phyloP scores from a whole-genome alignment of 495 filamentous ascomycete species.

The Daldinia bambusicola region DNA sequence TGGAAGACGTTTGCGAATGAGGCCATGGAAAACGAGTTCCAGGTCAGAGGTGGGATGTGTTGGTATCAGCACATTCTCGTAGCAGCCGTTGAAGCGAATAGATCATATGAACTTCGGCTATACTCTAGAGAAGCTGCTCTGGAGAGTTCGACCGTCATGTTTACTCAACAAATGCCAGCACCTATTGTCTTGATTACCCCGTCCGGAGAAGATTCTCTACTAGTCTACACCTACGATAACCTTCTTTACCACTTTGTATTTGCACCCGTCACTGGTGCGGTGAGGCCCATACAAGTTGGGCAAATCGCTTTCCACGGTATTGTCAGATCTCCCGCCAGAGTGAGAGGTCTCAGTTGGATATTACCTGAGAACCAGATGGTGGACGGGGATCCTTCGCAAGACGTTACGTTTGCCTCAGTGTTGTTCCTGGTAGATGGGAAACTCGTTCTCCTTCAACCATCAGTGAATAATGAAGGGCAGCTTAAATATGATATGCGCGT shows the following conservation, averaged over 20 bases:
- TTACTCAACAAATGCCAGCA: slow-evolving; percentile 79
- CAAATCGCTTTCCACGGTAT: slow-evolving; percentile 98
- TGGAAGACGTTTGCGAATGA: slow-evolving; percentile 94
- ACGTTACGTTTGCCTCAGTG: slow-evolving; percentile 93
- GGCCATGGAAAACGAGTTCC: slow-evolving; percentile 85
- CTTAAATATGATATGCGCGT: slow-evolving; percentile 98
- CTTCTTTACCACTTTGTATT: slow-evolving; percentile 95
- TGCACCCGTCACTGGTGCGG: slow-evolving; percentile 68
- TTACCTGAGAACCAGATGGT: slow-evolving; percentile 89
- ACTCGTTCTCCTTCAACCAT: slow-evolving; percentile 90
- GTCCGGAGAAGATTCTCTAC: slow-evolving; percentile 90
- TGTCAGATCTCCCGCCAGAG: slow-evolving; percentile 89
- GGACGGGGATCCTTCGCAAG: slow-evolving; percentile 93
- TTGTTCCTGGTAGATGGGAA: slow-evolving; percentile 96
- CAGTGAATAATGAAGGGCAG: slow-evolving; percentile 75
- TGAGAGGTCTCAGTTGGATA: slow-evolving; percentile 95
- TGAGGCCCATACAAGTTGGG: slow-evolving; percentile 89
- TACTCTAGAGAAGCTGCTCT: slow-evolving; percentile 88
- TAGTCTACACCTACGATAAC: slow-evolving; percentile 98
- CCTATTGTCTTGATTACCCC: slow-evolving; percentile 87
- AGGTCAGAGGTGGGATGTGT: slow-evolving; percentile 95
- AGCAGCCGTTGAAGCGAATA: slow-evolving; percentile 87
- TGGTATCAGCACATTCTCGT: slow-evolving; percentile 98
- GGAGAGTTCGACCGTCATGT: slow-evolving; percentile 75
- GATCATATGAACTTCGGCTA: slow-evolving; percentile 86